A percentile compares a stretch with the other conserved stretches of the same genome.
These are phyloP conservation scores for Chlorella sp. DNA, from an alignment of 139 green algal species.

Conservation along the genomic window DNA sequence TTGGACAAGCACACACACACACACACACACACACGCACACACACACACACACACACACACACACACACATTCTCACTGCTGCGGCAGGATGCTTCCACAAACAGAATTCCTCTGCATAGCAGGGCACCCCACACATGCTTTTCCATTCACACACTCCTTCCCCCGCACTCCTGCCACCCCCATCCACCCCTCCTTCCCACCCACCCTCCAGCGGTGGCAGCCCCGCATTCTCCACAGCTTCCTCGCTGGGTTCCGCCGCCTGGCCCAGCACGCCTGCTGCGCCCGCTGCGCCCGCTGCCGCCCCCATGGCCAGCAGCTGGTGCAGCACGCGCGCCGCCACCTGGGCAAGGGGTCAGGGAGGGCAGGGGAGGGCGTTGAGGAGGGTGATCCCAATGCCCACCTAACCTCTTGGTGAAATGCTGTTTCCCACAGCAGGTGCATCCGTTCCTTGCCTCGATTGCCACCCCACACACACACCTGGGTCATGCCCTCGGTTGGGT, in stretches of 20 bases:
- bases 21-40: no score
- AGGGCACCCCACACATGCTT: no score
- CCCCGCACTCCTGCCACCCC: not conserved
- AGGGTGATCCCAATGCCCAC: no score
- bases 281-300: not conserved
- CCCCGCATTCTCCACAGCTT: not conserved
- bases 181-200: no score
- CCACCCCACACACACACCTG: not conserved
- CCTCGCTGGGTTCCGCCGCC: not conserved
- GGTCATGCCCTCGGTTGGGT: conserved; percentile 20
- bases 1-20: no score
- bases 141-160: not conserved
- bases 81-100: no score
- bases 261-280: not conserved
- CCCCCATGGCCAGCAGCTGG: conserved; percentile 16
- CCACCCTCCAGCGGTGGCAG: not conserved
- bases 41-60: not conserved
- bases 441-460: no score
- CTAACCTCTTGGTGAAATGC: no score
- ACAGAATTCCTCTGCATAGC: not conserved
- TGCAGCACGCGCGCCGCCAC: conserved; percentile 19
- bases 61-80: not conserved
- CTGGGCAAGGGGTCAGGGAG: not conserved
- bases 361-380: not conserved
- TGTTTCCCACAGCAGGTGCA: not conserved